These are phyloP conservation scores for Arxiozyma slooffiae DNA, from an alignment of 1,139 yeast species.

Conservation along the genomic window DNA sequence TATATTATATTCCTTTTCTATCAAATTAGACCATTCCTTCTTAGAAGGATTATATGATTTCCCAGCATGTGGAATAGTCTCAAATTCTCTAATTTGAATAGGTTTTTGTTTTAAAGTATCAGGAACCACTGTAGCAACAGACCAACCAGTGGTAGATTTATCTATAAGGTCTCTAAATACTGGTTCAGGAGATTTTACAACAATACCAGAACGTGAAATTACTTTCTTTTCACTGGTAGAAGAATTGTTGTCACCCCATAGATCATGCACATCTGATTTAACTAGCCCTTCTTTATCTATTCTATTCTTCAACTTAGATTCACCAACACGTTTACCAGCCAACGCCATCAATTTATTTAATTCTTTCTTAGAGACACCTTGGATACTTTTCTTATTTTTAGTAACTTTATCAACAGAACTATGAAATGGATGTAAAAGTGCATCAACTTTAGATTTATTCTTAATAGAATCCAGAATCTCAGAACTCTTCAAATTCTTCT, in stretches of 20 bases:
- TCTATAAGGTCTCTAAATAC: constrained; percentile 37
- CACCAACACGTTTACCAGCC: constrained; percentile 65
- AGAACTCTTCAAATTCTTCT: constrained; percentile 51
- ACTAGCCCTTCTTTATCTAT: constrained; percentile 56
- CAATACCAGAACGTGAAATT: constrained; percentile 26
- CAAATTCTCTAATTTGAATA: constrained; percentile 39
- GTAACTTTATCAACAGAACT: constrained; percentile 10
- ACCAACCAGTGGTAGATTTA: constrained; percentile 40
- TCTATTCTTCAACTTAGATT: constrained; percentile 42
- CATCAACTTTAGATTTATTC: constrained; percentile 71
- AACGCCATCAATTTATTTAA: constrained; percentile 60
- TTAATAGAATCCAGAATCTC: constrained; percentile 53
- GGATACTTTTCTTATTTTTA: constrained; percentile 33
- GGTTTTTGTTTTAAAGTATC: constrained; percentile 50
- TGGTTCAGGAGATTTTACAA: constrained; percentile 13
- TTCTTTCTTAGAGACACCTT: constrained; percentile 62
- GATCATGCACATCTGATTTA: constrained; percentile 45
- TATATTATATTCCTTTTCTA: constrained; percentile 53
- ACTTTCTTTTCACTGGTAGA: constrained; percentile 6
- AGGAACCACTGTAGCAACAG: constrained; percentile 47
- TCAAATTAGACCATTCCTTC: constrained; percentile 70
- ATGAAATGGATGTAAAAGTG: constrained; percentile 34
- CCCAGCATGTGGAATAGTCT: constrained; percentile 64
- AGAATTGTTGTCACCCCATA: constrained; percentile 46
- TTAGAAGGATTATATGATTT: constrained; percentile 87